phyloP scores from a whole-genome alignment of 1,284 basidiomycete genomes.

The Neolentinus lepideus region DNA sequence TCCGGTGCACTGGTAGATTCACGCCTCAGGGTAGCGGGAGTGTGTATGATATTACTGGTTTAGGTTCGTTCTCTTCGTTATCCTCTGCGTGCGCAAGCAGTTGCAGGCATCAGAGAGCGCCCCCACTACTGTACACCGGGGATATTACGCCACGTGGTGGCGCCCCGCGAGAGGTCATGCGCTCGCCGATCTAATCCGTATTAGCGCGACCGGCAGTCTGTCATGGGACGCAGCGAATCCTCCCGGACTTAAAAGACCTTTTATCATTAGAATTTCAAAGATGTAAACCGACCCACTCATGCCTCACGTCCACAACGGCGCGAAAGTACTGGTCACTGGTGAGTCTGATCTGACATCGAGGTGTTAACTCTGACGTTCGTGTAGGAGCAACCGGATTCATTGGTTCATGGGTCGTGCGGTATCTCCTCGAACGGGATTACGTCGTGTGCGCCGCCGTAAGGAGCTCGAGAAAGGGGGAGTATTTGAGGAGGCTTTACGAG shows the following conservation, averaged over 20 bases:
- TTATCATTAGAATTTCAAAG: conserved; percentile 22
- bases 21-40: too few species aligned
- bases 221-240: conserved; percentile 3
- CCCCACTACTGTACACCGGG: neutral
- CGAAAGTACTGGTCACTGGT: conserved; percentile 1
- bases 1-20: too few species aligned
- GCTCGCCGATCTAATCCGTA: neutral
- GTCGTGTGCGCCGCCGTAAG: conserved; percentile 43
- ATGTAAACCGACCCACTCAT: neutral
- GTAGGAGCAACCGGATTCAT: conserved; percentile 19
- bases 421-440: conserved; percentile 24
- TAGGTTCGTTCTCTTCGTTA: too few species aligned
- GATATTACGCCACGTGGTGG: neutral
- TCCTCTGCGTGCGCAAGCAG: neutral
- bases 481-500: conserved; percentile 31
- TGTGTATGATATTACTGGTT: too few species aligned
- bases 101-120: neutral
- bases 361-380: conserved; percentile 13
- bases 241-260: neutral
- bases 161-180: conserved; percentile 1
- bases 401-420: conserved; percentile 22
- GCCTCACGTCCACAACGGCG: conserved; percentile 1
- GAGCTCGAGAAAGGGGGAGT: conserved; percentile 35
- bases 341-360: neutral
- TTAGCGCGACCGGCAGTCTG: neutral